Base-by-base conservation (phyloP, 2,329 filamentous ascomycete species). In the Pestalotiopsis sp. region DNA sequence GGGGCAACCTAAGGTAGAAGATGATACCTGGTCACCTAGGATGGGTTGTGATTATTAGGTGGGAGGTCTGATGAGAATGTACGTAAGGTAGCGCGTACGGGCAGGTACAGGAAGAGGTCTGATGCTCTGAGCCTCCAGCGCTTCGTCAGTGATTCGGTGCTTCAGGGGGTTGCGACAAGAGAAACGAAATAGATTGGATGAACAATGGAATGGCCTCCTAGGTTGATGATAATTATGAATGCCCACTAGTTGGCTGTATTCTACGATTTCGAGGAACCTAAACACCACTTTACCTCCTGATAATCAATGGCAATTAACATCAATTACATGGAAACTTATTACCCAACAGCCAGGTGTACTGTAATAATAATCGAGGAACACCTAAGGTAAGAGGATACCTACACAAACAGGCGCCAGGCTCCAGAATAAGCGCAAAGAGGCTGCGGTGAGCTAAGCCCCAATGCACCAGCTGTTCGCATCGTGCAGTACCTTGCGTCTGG, bases 391-490 rank as follows among this genome's bases (percentile, higher is more conserved):
- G 2, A 14, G 5, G 7, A 17, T 56, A 52, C 45, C 5, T n/a
- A n/a, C 17, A 52, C 45, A 9, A 9, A 52, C 45, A 0, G 2
- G 45, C 45, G 45, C 45, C 45, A 59, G 57, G 23, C 27, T 59
- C 57, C 57, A 36, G 23, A 23, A 36, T 59, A 59, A n/a, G 57
- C 27, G 27, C 23, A 27, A 59, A 20, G 23, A 27, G 27, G 41
- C 25, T 63, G 65, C 56, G 38, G 56, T 49, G 56, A 67, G 65
- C 65, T 67, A 27, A 67, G 65, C 65, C 65, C 39, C 65, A 61
- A 27, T 23, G 17, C 31, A 38, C 36, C 65, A 59, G 65, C 65
- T 67, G 39, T 20, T 49, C 20, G 41, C 23, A 27, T 23, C 39
- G 12, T 12, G 23, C 9, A n/a, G 13, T 36, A 36, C 31, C 31